phyloP scores from a whole-genome alignment of 192 early-diverging fungal species.

The Allomyces javanicus region DNA sequence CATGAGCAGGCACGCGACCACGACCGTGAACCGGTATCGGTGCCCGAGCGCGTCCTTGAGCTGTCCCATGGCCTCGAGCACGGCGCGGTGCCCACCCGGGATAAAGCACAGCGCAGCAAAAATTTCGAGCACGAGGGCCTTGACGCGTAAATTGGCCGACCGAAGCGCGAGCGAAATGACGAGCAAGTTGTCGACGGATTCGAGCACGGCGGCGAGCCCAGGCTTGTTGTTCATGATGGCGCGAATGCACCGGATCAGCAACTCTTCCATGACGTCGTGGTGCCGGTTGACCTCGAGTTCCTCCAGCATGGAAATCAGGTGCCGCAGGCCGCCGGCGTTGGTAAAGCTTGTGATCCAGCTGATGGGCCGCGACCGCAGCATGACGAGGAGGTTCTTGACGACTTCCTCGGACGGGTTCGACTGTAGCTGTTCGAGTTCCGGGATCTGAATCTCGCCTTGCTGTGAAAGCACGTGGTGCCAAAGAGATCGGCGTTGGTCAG shows the following conservation, averaged over 20 bases:
- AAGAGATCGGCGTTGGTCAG: too few relatives aligned
- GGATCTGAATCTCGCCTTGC: constrained; percentile 11
- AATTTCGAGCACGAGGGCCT: constrained; percentile 25
- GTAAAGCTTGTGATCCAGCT: constrained; percentile 31
- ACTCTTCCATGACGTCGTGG: constrained; percentile 30
- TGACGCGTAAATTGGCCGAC: constrained; percentile 20
- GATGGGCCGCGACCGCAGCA: constrained; percentile 24
- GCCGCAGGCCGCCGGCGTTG: constrained; percentile 27
- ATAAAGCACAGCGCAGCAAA: constrained; percentile 32
- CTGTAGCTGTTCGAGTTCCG: constrained; percentile 19
- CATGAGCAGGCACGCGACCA: constrained; percentile 9
- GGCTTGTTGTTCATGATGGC: constrained; percentile 37
- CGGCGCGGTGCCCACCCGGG: constrained; percentile 24
- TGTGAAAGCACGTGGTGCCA: too few relatives aligned
- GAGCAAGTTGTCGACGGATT: constrained; percentile 16
- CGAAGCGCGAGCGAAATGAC: constrained; percentile 28
- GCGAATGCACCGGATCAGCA: constrained; percentile 33
- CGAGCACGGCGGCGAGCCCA: constrained; percentile 27
- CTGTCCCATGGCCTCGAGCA: constrained; percentile 24
- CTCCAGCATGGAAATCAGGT: constrained; percentile 20
- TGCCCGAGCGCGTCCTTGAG: constrained; percentile 11
- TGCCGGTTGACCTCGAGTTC: constrained; percentile 18
- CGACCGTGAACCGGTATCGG: constrained; percentile 23
- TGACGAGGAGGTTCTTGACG: constrained; percentile 20
- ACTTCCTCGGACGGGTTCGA: constrained; percentile 16